Evolutionary conservation across 148 eudicot genomes (phyloP).

Genomic region (Silene latifolia): DNA sequence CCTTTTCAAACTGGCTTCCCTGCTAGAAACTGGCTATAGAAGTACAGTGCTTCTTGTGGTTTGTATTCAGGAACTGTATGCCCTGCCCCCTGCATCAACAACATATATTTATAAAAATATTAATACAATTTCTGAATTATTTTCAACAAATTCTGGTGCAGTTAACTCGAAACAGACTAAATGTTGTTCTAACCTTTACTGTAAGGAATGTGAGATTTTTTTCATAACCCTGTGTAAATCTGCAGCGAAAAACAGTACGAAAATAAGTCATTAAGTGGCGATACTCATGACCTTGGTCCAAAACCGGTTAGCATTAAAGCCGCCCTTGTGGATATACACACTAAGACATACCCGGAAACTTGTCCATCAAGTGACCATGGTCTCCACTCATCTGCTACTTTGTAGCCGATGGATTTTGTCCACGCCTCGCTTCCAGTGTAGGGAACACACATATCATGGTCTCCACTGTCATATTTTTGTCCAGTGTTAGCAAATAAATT

Average conservation of each 20-base stretch:
- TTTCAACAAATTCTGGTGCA: neutral
- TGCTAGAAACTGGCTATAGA: constrained; percentile 59
- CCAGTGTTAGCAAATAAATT: constrained; percentile 8
- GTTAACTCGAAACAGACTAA: too few species aligned
- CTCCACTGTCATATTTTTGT: constrained; percentile 55
- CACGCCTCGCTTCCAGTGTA: constrained; percentile 91
- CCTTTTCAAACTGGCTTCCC: constrained; percentile 46
- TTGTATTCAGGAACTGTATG: constrained; percentile 94
- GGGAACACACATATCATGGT: constrained; percentile 98
- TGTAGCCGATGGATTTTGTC: constrained; percentile 88
- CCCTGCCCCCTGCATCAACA: constrained; percentile 64
- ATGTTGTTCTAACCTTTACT: constrained; percentile 51
- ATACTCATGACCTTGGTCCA: neutral
- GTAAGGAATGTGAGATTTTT: constrained; percentile 84
- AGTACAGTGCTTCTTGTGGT: constrained; percentile 65
- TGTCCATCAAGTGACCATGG: constrained; percentile 66
- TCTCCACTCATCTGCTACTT: constrained; percentile 79
- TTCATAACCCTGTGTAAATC: constrained; percentile 76
- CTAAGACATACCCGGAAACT: constrained; percentile 69
- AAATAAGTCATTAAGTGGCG: neutral
- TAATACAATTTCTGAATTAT: neutral
- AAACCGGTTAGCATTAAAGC: too few species aligned
- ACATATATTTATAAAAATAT: neutral
- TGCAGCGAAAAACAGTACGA: constrained; percentile 30
- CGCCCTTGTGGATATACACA: too few species aligned